These are phyloP conservation scores for Babesia sp. DNA, from an alignment of 169 alveolate species.

Conservation along the genomic window DNA sequence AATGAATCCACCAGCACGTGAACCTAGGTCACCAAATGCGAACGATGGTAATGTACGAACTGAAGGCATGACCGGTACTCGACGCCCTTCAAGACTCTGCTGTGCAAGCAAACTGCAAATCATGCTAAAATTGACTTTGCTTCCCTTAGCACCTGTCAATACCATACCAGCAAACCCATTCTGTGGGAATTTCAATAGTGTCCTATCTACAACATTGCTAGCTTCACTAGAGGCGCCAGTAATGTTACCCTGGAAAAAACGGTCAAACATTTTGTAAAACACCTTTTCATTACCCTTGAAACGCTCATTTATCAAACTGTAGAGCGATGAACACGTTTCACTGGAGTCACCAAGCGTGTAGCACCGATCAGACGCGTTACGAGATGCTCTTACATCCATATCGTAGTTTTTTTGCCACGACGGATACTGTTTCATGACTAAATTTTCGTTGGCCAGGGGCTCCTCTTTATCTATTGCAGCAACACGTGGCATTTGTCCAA, in stretches of 20 bases:
- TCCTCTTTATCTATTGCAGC: not conserved
- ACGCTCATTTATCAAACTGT: conserved; percentile 50
- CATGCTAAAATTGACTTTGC: conserved; percentile 92
- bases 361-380: conserved; percentile 11
- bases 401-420: conserved; percentile 40
- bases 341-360: conserved; percentile 57
- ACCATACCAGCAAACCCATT: conserved; percentile 97
- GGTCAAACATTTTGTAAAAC: conserved; percentile 55
- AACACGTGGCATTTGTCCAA: conserved; percentile 9
- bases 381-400: not conserved
- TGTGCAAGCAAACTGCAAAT: conserved; percentile 92
- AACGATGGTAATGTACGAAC: conserved; percentile 94
- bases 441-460: not conserved
- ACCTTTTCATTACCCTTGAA: conserved; percentile 57
- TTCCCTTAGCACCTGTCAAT: conserved; percentile 96
- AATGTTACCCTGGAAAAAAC: conserved; percentile 71
- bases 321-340: conserved; percentile 62
- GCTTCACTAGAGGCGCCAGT: conserved; percentile 67
- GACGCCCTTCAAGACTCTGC: conserved; percentile 94
- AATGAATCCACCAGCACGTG: conserved; percentile 94
- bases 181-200: conserved; percentile 87
- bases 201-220: conserved; percentile 58
- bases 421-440: conserved; percentile 18
- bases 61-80: conserved; percentile 94
- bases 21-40: conserved; percentile 92